A percentile compares a stretch with the other conserved stretches of the same genome.
Evolutionary conservation across 2,329 filamentous ascomycete species (phyloP).

Genomic region (Didymella sp.): DNA sequence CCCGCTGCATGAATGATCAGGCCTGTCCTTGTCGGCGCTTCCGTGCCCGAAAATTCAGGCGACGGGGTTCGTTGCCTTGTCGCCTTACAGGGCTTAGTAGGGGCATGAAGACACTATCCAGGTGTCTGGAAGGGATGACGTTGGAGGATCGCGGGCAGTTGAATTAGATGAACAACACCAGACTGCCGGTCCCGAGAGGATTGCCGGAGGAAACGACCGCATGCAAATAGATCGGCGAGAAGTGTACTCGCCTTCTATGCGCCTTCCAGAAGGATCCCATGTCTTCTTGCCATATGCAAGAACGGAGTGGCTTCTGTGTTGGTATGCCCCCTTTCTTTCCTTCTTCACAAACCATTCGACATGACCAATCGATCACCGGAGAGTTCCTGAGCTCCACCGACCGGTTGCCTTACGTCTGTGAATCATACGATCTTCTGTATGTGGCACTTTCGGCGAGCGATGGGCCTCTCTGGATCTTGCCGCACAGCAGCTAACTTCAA

Average conservation of each 20-base stretch:
- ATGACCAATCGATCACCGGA: background rate
- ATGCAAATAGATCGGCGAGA: slow-evolving; percentile 5
- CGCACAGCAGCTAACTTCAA: slow-evolving; percentile 11
- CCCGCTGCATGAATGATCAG: slow-evolving; percentile 16
- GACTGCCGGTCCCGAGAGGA: slow-evolving; percentile 4
- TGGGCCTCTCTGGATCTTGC: slow-evolving; percentile 20
- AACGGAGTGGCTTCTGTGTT: slow-evolving; percentile 8
- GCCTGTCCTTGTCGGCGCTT: slow-evolving; percentile 4
- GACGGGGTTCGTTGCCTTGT: slow-evolving; percentile 7
- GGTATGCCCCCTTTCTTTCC: slow-evolving; percentile 10
- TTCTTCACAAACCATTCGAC: background rate
- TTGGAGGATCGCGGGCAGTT: slow-evolving; percentile 5
- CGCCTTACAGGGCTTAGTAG: slow-evolving; percentile 10
- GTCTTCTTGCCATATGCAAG: slow-evolving; percentile 20
- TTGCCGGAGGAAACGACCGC: slow-evolving; percentile 3
- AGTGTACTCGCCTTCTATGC: slow-evolving; percentile 8
- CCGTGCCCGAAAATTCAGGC: slow-evolving; percentile 13
- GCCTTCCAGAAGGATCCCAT: slow-evolving; percentile 14
- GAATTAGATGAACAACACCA: slow-evolving; percentile 3
- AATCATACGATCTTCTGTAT: slow-evolving; percentile 1
- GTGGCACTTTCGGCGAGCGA: slow-evolving; percentile 2
- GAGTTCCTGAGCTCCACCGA: background rate
- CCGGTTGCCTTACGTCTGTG: background rate
- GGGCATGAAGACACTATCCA: slow-evolving; percentile 4
- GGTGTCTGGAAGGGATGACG: slow-evolving; percentile 10